Conservation (phyloP, 2,329 filamentous ascomycete species). For the Ophiostoma sp. region DNA sequence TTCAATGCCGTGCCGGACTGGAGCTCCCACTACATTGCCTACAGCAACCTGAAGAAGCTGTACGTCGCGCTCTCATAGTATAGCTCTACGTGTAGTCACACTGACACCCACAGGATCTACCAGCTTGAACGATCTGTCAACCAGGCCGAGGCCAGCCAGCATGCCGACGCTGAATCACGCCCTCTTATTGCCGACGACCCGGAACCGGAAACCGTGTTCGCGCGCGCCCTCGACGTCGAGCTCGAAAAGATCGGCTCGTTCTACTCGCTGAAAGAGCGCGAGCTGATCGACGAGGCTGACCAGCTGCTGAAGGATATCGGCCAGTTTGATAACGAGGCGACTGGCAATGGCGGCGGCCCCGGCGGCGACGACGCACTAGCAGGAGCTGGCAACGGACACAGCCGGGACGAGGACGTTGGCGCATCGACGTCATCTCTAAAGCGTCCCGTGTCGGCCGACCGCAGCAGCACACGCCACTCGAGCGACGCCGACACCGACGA, state of each 20-base stretch:
- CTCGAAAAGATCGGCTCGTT: constrained; percentile 92
- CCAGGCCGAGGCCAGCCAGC: constrained; percentile 52
- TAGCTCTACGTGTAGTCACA: background rate
- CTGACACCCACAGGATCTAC: constrained; percentile 65
- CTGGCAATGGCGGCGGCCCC: constrained; percentile 12
- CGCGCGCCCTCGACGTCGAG: constrained; percentile 75
- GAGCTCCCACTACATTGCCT: constrained; percentile 96
- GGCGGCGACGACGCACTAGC: too few species aligned
- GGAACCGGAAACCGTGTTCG: constrained; percentile 77
- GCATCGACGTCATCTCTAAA: background rate
- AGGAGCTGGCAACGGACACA: background rate
- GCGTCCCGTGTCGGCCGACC: constrained; percentile 19
- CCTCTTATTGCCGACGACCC: constrained; percentile 64
- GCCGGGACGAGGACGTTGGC: background rate
- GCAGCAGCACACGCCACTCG: constrained; percentile 41
- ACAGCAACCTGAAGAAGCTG: constrained; percentile 99
- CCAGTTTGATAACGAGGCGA: constrained; percentile 52
- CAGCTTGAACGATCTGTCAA: constrained; percentile 81
- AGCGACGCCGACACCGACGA: constrained; percentile 56
- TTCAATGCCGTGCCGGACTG: constrained; percentile 99
- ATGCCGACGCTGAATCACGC: constrained; percentile 71
- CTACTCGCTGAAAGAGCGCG: constrained; percentile 80
- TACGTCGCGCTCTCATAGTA: constrained; percentile 34
- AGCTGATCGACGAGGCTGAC: constrained; percentile 76
- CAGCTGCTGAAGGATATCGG: constrained; percentile 70